Conservation (phyloP, 352 stramenopile species). For the Phytophthora palmivora region DNA sequence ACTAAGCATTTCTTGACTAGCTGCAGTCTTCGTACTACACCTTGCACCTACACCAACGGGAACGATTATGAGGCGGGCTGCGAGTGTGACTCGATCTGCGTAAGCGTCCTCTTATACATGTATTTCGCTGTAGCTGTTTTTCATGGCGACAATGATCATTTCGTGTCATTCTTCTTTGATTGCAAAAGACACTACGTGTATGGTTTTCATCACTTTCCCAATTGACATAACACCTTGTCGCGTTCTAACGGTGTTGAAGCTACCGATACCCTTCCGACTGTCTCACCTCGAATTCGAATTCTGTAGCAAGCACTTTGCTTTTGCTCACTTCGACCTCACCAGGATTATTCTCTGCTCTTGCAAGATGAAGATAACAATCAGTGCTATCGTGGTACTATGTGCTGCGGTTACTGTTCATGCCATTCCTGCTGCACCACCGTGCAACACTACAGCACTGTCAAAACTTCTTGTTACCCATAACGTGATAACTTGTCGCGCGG, state of each 20-base stretch:
- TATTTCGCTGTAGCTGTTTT: no score
- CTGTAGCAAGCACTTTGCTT: constrained; percentile 19
- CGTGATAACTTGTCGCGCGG: constrained; percentile 35
- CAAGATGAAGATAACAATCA: constrained; percentile 29
- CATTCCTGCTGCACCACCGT: constrained; percentile 22
- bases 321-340: constrained; percentile 16
- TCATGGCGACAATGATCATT: not conserved
- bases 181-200: not conserved
- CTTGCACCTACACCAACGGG: no score
- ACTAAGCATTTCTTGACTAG: no score
- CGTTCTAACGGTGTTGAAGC: constrained; percentile 21
- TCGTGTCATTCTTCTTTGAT: not conserved
- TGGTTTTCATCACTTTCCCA: constrained; percentile 15
- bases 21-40: no score
- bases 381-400: constrained; percentile 11
- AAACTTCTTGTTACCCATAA: constrained; percentile 32
- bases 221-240: constrained; percentile 18
- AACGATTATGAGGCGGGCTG: no score
- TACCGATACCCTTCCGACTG: constrained; percentile 20
- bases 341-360: not conserved
- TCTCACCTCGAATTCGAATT: not conserved
- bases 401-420: constrained; percentile 1
- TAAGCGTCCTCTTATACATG: no score
- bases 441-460: constrained; percentile 34
- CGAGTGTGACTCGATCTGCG: no score